These are phyloP conservation scores for Penicillium verhagenii DNA, from an alignment of 495 filamentous ascomycete genomes.

Conservation along the genomic window DNA sequence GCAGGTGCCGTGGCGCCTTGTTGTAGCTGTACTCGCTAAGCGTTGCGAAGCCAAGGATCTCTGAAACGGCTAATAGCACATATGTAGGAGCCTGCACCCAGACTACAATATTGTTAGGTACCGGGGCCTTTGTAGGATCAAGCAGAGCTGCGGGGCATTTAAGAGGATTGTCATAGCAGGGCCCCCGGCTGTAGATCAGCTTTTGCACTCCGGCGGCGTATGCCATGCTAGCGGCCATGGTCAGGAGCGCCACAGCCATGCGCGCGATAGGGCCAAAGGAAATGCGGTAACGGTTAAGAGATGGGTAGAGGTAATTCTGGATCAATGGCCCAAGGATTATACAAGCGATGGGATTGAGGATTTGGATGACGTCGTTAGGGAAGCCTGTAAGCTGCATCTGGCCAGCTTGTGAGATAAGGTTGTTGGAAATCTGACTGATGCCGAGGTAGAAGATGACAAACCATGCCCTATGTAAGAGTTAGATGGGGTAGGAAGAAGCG, in stretches of 20 bases:
- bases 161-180: constrained; percentile 28
- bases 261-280: constrained; percentile 53
- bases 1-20: constrained; percentile 22
- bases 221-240: neutral
- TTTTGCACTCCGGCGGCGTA: constrained; percentile 45
- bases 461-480: neutral
- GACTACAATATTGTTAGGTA: too few species aligned
- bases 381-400: constrained; percentile 43
- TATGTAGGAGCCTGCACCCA: constrained; percentile 57
- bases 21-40: constrained; percentile 46
- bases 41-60: constrained; percentile 58
- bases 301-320: neutral
- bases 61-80: constrained; percentile 55
- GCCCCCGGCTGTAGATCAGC: constrained; percentile 18
- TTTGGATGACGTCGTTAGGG: constrained; percentile 63
- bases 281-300: neutral
- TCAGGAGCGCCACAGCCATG: constrained; percentile 31
- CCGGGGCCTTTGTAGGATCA: too few species aligned
- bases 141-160: too few species aligned
- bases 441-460: too few species aligned
- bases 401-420: constrained; percentile 42
- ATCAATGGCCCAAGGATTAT: neutral
- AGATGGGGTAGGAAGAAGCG: too few species aligned
- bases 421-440: constrained; percentile 23
- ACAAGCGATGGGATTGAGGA: constrained; percentile 36